Evolutionary conservation across 1,284 basidiomycete genomes (phyloP).

Genomic region (Xanthoconium separans): DNA sequence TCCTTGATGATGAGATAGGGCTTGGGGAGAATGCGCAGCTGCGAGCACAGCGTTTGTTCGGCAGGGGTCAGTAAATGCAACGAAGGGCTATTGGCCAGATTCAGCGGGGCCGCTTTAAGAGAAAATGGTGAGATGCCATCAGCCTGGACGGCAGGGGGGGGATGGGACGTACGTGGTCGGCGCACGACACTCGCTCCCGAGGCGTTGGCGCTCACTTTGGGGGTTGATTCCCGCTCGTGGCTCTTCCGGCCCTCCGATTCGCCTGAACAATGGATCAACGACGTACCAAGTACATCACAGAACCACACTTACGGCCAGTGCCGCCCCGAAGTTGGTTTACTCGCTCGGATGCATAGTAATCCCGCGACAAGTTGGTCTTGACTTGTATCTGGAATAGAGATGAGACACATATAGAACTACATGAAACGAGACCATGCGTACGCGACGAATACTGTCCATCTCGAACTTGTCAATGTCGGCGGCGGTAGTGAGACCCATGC

Average conservation of each 20-base stretch:
- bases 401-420: neutral
- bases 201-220: constrained; percentile 40
- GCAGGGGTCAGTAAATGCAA: constrained; percentile 84
- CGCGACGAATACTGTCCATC: constrained; percentile 68
- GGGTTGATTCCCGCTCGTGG: constrained; percentile 59
- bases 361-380: constrained; percentile 55
- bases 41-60: constrained; percentile 87
- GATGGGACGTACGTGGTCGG: constrained; percentile 45
- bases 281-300: too few species aligned
- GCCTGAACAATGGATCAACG: constrained; percentile 20
- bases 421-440: constrained; percentile 35
- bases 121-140: neutral
- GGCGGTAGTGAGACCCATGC: constrained; percentile 76
- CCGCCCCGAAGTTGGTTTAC: constrained; percentile 43
- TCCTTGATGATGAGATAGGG: constrained; percentile 94
- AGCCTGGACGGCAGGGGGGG: neutral
- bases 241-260: constrained; percentile 54
- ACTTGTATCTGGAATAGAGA: constrained; percentile 46
- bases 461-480: constrained; percentile 92
- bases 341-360: constrained; percentile 55
- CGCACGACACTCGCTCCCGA: constrained; percentile 41
- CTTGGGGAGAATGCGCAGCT: constrained; percentile 85
- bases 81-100: constrained; percentile 83
- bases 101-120: constrained; percentile 68
- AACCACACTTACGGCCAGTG: constrained; percentile 47